phyloP scores from a whole-genome alignment of 371 early-diverging fungal species.

The Mucor indicus region DNA sequence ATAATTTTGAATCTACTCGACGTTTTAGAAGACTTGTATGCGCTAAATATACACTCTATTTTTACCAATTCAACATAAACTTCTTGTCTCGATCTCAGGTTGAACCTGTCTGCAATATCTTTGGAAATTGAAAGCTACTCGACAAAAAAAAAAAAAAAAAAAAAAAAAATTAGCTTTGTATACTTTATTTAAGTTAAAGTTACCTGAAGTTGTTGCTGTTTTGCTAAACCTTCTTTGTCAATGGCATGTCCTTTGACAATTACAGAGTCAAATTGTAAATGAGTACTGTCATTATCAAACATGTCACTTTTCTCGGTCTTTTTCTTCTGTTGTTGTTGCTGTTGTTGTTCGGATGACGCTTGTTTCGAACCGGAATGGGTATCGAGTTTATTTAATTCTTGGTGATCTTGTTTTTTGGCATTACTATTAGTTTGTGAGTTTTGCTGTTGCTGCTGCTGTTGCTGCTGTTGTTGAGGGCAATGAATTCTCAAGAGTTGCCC shows the following conservation, averaged over 20 bases:
- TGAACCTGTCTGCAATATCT: constrained; percentile 41
- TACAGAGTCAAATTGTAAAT: constrained; percentile 30
- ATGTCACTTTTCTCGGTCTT: constrained; percentile 2
- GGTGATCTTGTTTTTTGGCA: constrained; percentile 11
- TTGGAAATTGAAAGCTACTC: constrained; percentile 37
- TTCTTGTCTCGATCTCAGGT: constrained; percentile 53
- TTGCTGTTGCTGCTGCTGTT: constrained; percentile 22
- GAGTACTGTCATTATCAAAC: too few relatives aligned
- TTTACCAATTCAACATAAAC: constrained; percentile 66
- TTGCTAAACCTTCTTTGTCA: constrained; percentile 48
- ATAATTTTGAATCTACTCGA: too few relatives aligned
- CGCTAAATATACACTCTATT: too few relatives aligned
- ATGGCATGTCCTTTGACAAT: constrained; percentile 48
- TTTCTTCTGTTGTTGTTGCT: constrained; percentile 7
- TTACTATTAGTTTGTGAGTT: constrained; percentile 25
- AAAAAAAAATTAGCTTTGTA: not conserved
- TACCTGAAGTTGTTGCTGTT: constrained; percentile 63
- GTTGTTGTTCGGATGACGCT: constrained; percentile 1
- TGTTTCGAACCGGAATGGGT: not conserved
- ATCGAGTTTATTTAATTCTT: constrained; percentile 7
- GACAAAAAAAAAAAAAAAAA: not conserved
- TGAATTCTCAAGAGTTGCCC: constrained; percentile 73
- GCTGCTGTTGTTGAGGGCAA: constrained; percentile 23
- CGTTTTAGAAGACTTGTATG: too few relatives aligned
- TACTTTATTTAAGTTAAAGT: not conserved